phyloP scores from a whole-genome alignment of 2,329 filamentous ascomycete genomes.

The Cadophora malorum region DNA sequence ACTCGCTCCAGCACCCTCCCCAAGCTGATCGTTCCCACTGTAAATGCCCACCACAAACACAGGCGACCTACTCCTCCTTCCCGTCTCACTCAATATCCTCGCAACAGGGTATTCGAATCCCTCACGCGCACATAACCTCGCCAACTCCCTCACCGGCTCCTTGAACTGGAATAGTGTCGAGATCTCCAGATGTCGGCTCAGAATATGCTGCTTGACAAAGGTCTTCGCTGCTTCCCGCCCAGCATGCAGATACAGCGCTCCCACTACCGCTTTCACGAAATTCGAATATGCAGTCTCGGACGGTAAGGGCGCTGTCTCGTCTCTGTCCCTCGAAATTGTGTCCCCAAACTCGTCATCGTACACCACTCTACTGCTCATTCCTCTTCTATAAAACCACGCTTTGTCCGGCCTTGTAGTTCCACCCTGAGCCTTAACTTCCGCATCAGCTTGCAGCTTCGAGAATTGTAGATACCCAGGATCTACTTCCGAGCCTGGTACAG shows the following conservation, averaged over 20 bases:
- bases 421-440: constrained; percentile 54
- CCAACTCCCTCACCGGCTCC: constrained; percentile 82
- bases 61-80: constrained; percentile 80
- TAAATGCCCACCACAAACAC: constrained; percentile 96
- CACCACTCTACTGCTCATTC: constrained; percentile 78
- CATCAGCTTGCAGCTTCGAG: constrained; percentile 54
- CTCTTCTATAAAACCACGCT: constrained; percentile 64
- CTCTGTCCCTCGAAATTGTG: constrained; percentile 44
- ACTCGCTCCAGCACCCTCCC: constrained; percentile 83
- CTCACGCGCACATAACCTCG: constrained; percentile 83
- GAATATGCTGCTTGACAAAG: constrained; percentile 85
- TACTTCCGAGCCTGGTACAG: constrained; percentile 86
- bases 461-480: constrained; percentile 92
- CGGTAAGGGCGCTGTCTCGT: constrained; percentile 38
- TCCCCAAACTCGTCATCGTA: constrained; percentile 88
- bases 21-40: constrained; percentile 88
- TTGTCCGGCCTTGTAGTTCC: constrained; percentile 60
- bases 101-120: constrained; percentile 88
- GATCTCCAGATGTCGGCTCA: constrained; percentile 79
- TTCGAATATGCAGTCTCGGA: constrained; percentile 65
- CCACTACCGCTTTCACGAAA: constrained; percentile 84
- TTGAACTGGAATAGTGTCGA: constrained; percentile 82
- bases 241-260: constrained; percentile 84
- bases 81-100: constrained; percentile 88
- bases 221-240: constrained; percentile 79